A percentile compares a stretch with the other conserved stretches of the same genome.
Conservation (phyloP, 441 rosid genomes). For the Flueggea neowawraea region DNA sequence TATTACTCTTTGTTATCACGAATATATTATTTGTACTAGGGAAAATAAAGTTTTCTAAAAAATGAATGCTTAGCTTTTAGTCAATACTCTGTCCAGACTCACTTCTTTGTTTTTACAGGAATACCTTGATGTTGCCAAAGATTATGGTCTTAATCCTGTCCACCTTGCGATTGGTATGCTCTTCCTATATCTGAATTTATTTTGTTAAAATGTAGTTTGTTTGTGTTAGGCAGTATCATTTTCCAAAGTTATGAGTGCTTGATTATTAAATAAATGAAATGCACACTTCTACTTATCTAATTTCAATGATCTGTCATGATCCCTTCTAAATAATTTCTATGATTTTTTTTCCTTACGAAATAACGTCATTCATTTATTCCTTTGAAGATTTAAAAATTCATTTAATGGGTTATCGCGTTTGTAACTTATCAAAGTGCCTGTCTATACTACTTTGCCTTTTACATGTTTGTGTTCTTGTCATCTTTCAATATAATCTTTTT, state of each 20-base stretch:
- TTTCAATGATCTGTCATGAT: too few relatives aligned
- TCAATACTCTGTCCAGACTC: neutral
- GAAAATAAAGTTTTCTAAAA: too few relatives aligned
- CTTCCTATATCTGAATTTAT: neutral
- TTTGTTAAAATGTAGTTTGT: neutral
- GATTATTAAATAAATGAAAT: too few relatives aligned
- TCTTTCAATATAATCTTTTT: neutral
- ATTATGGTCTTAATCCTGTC: conserved; percentile 45
- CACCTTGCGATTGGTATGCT: conserved; percentile 52
- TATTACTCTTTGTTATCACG: too few relatives aligned
- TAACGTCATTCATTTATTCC: too few relatives aligned
- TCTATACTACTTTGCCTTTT: neutral
- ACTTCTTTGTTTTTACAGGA: conserved; percentile 27
- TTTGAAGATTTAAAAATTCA: too few relatives aligned
- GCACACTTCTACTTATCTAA: too few relatives aligned
- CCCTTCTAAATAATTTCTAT: too few relatives aligned
- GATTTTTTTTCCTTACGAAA: too few relatives aligned
- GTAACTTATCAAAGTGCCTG: too few relatives aligned
- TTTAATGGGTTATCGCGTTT: too few relatives aligned
- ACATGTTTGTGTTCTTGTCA: neutral
- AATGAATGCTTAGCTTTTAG: neutral
- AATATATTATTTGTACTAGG: too few relatives aligned
- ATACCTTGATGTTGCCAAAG: conserved; percentile 42
- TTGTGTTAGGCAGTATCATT: neutral
- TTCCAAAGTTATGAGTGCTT: neutral